These are phyloP conservation scores for Talaromyces sp. DNA, from an alignment of 2,329 filamentous ascomycete genomes.

Conservation along the genomic window DNA sequence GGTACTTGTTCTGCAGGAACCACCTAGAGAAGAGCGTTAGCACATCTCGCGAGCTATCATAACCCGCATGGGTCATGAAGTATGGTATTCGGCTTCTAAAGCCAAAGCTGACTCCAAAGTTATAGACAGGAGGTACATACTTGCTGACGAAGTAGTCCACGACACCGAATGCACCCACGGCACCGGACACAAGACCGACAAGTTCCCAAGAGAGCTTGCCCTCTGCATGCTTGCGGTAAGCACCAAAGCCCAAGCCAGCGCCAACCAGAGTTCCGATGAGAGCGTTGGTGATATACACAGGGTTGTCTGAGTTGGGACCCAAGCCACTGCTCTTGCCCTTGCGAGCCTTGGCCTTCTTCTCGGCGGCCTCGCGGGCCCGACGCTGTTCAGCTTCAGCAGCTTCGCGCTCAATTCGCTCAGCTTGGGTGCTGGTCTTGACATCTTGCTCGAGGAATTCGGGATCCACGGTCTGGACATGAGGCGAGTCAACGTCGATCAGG, in stretches of 20 bases:
- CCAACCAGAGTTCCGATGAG: slow-evolving; percentile 44
- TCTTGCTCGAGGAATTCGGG: slow-evolving; percentile 45
- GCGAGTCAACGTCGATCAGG: slow-evolving; percentile 52
- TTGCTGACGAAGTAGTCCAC: slow-evolving; percentile 55
- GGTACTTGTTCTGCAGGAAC: slow-evolving; percentile 56
- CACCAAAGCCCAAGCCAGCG: slow-evolving; percentile 50
- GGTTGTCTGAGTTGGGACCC: slow-evolving; percentile 47
- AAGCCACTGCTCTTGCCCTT: slow-evolving; percentile 40
- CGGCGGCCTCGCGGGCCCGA: slow-evolving; percentile 23
- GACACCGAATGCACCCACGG: slow-evolving; percentile 47
- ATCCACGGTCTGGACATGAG: slow-evolving; percentile 48
- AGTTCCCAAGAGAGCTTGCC: slow-evolving; percentile 52
- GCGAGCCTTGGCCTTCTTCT: slow-evolving; percentile 32
- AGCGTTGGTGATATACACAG: slow-evolving; percentile 52
- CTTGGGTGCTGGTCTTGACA: slow-evolving; percentile 51
- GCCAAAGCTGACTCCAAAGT: no score
- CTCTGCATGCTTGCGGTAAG: slow-evolving; percentile 49
- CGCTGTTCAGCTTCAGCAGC: slow-evolving; percentile 29
- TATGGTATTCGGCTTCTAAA: no score
- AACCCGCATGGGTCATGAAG: no score
- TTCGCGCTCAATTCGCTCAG: slow-evolving; percentile 48
- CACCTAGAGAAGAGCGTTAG: slow-evolving; percentile 40
- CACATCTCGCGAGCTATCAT: background rate
- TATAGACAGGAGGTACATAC: slow-evolving; percentile 36
- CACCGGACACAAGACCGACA: slow-evolving; percentile 46